Evolutionary conservation across 345 rosid genomes (phyloP).

Genomic region (Salix suchowensis): DNA sequence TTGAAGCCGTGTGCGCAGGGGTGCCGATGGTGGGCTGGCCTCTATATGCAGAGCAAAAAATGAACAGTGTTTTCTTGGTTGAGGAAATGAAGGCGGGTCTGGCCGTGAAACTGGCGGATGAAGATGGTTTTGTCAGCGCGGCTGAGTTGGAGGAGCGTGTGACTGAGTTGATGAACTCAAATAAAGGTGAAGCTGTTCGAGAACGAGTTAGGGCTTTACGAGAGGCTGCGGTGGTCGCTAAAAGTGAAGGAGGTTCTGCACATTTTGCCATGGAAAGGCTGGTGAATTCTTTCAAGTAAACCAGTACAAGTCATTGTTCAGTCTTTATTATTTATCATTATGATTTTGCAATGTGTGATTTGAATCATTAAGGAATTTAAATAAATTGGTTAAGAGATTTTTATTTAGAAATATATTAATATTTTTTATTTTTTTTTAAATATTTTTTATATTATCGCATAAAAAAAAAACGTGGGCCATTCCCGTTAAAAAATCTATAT

Average conservation of each 20-base stretch:
- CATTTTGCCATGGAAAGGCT: conserved; percentile 10
- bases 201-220: conserved; percentile 10
- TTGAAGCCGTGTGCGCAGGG: conserved; percentile 37
- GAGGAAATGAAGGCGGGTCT: conserved; percentile 29
- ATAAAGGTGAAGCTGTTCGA: conserved; percentile 13
- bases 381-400: too few species aligned
- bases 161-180: conserved; percentile 31
- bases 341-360: too few species aligned
- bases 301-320: too few species aligned
- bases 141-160: conserved; percentile 28
- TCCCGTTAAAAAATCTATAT: too few species aligned
- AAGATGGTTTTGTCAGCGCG: conserved; percentile 24
- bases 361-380: too few species aligned
- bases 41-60: conserved; percentile 37
- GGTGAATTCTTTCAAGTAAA: background rate
- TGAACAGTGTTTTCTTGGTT: conserved; percentile 21
- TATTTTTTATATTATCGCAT: too few species aligned
- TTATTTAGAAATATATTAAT: too few species aligned
- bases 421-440: too few species aligned
- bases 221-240: conserved; percentile 4
- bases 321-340: too few species aligned
- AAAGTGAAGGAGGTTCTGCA: conserved; percentile 20
- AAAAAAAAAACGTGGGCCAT: too few species aligned
- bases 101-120: conserved; percentile 1
- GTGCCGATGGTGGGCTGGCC: conserved; percentile 53